These are phyloP conservation scores for Podaxis mareebaensis DNA, from an alignment of 768 basidiomycete species.

Conservation along the genomic window DNA sequence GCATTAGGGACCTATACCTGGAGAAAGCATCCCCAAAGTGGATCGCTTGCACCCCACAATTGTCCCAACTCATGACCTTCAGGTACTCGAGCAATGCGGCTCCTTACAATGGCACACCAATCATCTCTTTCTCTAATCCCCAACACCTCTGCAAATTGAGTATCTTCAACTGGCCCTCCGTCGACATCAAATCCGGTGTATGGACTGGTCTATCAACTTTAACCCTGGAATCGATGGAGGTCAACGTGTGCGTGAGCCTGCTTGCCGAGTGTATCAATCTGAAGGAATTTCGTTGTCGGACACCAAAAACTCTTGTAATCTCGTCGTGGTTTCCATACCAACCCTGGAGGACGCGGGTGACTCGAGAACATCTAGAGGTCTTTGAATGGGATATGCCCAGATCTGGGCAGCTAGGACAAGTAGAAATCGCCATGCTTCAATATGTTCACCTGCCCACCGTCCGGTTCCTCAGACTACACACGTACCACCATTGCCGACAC, in stretches of 20 bases:
- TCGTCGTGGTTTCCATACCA: neutral
- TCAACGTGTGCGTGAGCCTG: slow-evolving; percentile 4
- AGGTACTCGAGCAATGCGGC: neutral
- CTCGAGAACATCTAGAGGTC: neutral
- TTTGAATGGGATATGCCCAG: neutral
- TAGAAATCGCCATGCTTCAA: neutral
- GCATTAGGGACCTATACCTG: neutral
- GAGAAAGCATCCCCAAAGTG: slow-evolving; percentile 4
- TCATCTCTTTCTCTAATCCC: neutral
- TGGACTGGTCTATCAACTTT: neutral
- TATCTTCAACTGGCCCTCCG: neutral
- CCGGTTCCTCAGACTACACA: neutral
- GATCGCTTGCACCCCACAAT: neutral
- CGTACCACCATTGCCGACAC: neutral
- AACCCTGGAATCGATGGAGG: slow-evolving; percentile 3
- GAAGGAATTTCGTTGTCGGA: neutral
- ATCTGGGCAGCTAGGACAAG: neutral
- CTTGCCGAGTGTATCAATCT: slow-evolving; percentile 1
- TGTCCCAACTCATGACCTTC: neutral
- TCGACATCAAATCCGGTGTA: neutral
- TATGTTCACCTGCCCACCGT: neutral
- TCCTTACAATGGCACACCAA: neutral
- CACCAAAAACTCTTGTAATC: neutral
- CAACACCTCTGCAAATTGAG: neutral
- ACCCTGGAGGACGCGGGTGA: neutral